Percentiles rank a stretch among this genome's conserved stretches.
Evolutionary conservation across 2,329 filamentous ascomycete genomes (phyloP).

Genomic region (Elsinoe australis): DNA sequence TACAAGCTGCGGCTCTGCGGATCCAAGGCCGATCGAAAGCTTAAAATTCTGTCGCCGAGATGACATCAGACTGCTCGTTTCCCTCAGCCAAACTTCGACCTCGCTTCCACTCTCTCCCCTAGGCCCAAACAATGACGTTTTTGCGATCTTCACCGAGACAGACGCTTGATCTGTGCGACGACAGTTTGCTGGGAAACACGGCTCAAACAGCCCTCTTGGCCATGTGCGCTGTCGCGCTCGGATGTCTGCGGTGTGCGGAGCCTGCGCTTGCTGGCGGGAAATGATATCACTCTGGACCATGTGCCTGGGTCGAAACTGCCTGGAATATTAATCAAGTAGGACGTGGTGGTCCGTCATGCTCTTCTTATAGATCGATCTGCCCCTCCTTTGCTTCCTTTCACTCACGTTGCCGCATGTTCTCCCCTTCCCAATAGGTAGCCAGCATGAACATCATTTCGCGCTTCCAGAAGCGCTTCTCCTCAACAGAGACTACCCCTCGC

Average conservation of each 20-base stretch:
- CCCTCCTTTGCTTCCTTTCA: background rate
- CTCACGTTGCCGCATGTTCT: background rate
- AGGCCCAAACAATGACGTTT: conserved; percentile 4
- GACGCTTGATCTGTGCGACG: background rate
- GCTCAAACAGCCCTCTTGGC: background rate
- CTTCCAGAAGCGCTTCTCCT: conserved; percentile 11
- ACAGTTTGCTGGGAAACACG: background rate
- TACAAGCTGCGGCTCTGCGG: conserved; percentile 1
- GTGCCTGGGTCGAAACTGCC: background rate
- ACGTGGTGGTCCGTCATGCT: background rate
- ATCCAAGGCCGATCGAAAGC: background rate
- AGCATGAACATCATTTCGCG: conserved; percentile 15
- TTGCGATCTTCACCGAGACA: background rate
- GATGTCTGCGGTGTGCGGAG: background rate
- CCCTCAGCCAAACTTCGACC: background rate
- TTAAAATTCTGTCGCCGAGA: conserved; percentile 5
- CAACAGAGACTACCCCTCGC: conserved; percentile 11
- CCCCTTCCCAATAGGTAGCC: background rate
- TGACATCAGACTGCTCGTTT: conserved; percentile 5
- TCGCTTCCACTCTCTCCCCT: background rate
- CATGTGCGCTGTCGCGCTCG: background rate
- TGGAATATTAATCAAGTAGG: background rate
- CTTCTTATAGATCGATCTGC: background rate
- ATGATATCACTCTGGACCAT: conserved; percentile 13
- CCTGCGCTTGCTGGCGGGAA: background rate